Evolutionary conservation across 2,329 filamentous ascomycete species (phyloP).

Genomic region (Alternaria sp.): DNA sequence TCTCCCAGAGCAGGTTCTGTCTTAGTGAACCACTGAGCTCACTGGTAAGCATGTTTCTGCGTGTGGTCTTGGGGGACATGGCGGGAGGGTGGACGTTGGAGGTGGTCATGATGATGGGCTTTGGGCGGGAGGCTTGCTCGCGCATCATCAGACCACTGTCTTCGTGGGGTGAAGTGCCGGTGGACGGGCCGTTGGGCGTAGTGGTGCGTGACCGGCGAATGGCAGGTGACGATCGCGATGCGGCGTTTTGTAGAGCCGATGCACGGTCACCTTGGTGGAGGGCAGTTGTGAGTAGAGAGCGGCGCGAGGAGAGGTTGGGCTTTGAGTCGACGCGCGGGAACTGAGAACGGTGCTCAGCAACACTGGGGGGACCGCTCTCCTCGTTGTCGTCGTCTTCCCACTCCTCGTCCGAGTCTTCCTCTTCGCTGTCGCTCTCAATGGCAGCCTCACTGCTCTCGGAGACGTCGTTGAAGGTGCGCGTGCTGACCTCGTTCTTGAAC

Average conservation of each 20-base stretch:
- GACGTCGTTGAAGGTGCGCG: slow-evolving; percentile 68
- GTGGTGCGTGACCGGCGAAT: slow-evolving; percentile 68
- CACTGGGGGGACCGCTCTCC: slow-evolving; percentile 82
- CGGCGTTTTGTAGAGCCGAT: slow-evolving; percentile 72
- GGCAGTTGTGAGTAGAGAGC: slow-evolving; percentile 88
- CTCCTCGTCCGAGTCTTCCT: slow-evolving; percentile 64
- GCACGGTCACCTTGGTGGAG: slow-evolving; percentile 82
- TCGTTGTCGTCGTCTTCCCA: slow-evolving; percentile 72
- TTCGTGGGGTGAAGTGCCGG: slow-evolving; percentile 65
- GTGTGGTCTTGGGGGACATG: slow-evolving; percentile 88
- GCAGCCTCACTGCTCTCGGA: slow-evolving; percentile 67
- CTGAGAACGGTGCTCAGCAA: slow-evolving; percentile 74
- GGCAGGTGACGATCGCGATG: slow-evolving; percentile 64
- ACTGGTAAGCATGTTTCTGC: slow-evolving; percentile 87
- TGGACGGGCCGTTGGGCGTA: slow-evolving; percentile 73
- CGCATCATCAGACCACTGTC: slow-evolving; percentile 67
- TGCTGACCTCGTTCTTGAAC: slow-evolving; percentile 78
- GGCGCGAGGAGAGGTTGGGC: slow-evolving; percentile 81
- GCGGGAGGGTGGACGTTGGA: slow-evolving; percentile 75
- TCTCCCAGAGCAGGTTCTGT: slow-evolving; percentile 91
- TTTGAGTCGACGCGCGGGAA: slow-evolving; percentile 93
- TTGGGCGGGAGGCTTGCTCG: slow-evolving; percentile 69
- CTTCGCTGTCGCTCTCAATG: slow-evolving; percentile 67
- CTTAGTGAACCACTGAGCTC: slow-evolving; percentile 93
- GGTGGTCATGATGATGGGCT: slow-evolving; percentile 80